Evolutionary conservation across 2,329 filamentous ascomycete species (phyloP).

Genomic region (Colletotrichum lentis): DNA sequence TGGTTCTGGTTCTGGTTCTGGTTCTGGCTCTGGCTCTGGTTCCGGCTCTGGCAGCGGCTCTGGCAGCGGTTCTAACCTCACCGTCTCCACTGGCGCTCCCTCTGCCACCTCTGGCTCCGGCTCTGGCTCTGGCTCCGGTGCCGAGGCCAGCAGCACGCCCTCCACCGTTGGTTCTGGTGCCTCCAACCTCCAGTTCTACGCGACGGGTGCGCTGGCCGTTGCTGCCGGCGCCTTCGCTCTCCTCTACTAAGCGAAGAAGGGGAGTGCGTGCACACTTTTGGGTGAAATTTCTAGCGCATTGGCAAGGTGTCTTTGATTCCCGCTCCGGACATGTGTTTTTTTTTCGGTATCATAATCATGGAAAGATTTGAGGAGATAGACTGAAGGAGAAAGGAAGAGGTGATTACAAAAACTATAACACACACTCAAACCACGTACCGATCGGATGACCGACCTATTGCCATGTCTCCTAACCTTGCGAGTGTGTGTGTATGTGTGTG

Average conservation of each 20-base stretch:
- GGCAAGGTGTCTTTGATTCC: slow-evolving; percentile 30
- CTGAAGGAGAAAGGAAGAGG: slow-evolving; percentile 29
- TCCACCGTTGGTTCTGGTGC: slow-evolving; percentile 27
- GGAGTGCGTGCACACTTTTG: not conserved
- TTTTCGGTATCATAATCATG: slow-evolving; percentile 33
- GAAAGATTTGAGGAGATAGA: slow-evolving; percentile 37
- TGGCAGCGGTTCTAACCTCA: not conserved
- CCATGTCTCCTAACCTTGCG: too few relatives aligned
- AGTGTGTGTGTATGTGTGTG: not conserved
- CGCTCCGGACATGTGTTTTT: slow-evolving; percentile 30
- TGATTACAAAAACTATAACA: slow-evolving; percentile 11
- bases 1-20: slow-evolving; percentile 17
- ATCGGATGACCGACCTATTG: too few relatives aligned
- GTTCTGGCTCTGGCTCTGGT: slow-evolving; percentile 25
- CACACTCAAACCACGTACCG: too few relatives aligned
- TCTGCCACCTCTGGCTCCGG: slow-evolving; percentile 36
- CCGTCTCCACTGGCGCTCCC: slow-evolving; percentile 47
- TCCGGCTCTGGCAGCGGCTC: slow-evolving; percentile 25
- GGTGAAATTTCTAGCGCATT: slow-evolving; percentile 31
- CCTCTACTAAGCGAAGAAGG: slow-evolving; percentile 34
- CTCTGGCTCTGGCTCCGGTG: slow-evolving; percentile 39
- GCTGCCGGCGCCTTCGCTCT: slow-evolving; percentile 37
- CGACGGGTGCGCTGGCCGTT: slow-evolving; percentile 38
- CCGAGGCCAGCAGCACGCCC: slow-evolving; percentile 26
- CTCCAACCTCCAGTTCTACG: slow-evolving; percentile 28